A percentile compares a stretch with the other conserved stretches of the same genome.
These are phyloP conservation scores for Lactarius hatsudake DNA, from an alignment of 768 basidiomycete genomes.

Conservation along the genomic window DNA sequence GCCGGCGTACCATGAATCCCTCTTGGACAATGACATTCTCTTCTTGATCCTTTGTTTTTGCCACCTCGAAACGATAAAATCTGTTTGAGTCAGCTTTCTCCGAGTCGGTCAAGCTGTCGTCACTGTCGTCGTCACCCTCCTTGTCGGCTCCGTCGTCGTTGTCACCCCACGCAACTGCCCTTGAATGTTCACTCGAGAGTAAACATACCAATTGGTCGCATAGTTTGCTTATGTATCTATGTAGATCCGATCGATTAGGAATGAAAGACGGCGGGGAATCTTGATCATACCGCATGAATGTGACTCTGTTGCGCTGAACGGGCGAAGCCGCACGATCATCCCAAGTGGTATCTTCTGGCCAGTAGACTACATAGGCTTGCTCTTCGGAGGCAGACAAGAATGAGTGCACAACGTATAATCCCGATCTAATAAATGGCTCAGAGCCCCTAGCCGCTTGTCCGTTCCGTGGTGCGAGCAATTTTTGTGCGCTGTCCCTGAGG, in stretches of 20 bases:
- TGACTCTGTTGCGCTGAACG: conserved; percentile 50
- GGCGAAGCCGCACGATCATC: conserved; percentile 45
- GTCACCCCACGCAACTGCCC: background rate
- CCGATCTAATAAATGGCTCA: conserved; percentile 42
- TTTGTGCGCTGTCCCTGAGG: conserved; percentile 20
- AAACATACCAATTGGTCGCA: conserved; percentile 7
- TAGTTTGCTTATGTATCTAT: background rate
- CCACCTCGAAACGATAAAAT: conserved; percentile 52
- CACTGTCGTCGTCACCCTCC: background rate
- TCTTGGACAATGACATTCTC: conserved; percentile 44
- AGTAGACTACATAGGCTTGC: conserved; percentile 50
- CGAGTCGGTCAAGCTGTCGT: conserved; percentile 33
- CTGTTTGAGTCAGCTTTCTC: conserved; percentile 46
- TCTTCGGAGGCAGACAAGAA: conserved; percentile 23
- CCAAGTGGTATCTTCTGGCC: conserved; percentile 63
- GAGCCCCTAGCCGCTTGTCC: conserved; percentile 16
- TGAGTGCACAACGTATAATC: conserved; percentile 44
- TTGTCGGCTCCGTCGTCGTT: background rate
- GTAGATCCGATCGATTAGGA: background rate
- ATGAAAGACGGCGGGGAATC: background rate
- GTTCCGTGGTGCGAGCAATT: conserved; percentile 20
- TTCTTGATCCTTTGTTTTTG: conserved; percentile 55
- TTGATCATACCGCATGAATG: conserved; percentile 55
- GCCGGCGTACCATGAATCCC: conserved; percentile 45
- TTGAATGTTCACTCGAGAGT: conserved; percentile 3